Conservation (phyloP, 78 protist genomes). For the Dictyostelium capitatum region DNA sequence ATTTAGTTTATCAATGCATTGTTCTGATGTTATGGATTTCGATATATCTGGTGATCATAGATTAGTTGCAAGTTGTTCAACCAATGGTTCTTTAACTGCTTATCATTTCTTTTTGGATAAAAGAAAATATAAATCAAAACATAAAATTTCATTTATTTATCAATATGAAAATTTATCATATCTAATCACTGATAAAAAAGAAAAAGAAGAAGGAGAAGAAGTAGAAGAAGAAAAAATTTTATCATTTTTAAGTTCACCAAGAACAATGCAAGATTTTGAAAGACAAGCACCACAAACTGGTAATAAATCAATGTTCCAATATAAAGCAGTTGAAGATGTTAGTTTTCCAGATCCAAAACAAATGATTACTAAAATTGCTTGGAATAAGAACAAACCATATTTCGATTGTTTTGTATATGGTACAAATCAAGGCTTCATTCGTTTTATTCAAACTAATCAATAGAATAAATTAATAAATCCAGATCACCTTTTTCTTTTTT, state of each 20-base stretch:
- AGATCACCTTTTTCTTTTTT: not conserved
- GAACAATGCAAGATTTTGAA: not conserved
- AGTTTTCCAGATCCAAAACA: slow-evolving; percentile 2
- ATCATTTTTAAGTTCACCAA: not conserved
- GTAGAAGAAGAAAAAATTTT: not conserved
- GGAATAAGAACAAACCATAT: slow-evolving; percentile 24
- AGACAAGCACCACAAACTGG: not conserved
- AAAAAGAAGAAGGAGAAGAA: not conserved
- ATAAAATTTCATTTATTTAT: not conserved
- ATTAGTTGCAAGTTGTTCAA: not conserved
- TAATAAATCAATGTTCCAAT: not conserved
- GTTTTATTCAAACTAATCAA: not conserved
- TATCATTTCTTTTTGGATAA: not conserved
- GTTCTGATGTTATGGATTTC: slow-evolving; percentile 1
- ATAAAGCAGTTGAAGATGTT: not conserved
- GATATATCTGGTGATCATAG: slow-evolving; percentile 15
- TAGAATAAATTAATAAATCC: not conserved
- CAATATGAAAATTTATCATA: slow-evolving; percentile 1
- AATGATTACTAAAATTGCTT: not conserved
- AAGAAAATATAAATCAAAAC: slow-evolving; percentile 1
- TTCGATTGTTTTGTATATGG: not conserved
- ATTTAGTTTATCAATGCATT: not conserved
- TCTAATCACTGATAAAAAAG: too few relatives aligned
- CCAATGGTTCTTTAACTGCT: not conserved
- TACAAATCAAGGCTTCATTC: slow-evolving; percentile 22